Evolutionary conservation across 2,329 filamentous ascomycete species (phyloP), one percentile per base, ranked within the genome.

Genomic region (Acrodontium crateriforme): DNA sequence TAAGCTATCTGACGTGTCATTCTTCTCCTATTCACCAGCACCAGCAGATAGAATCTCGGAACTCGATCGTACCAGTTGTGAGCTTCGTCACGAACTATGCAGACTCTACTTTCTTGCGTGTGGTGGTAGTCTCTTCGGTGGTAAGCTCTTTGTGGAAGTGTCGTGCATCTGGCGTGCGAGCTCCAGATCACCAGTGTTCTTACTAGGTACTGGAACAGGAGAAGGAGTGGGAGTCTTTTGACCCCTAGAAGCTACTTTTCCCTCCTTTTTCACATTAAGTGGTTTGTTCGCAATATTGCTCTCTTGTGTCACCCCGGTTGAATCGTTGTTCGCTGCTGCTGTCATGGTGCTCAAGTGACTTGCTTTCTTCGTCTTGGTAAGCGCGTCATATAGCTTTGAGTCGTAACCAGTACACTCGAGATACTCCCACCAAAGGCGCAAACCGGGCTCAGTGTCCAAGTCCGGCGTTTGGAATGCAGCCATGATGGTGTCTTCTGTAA

Each of bases 401-500:
- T 59, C 55, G 42, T 52, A 64, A 9, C 46, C 44, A 3, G 55
- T 46, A 31, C 58, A 63, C 40, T 60, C 38, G 16, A 64, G 45
- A 27, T 63, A 64, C 43, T 64, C 59, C 55, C 56, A 62, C 54
- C 53, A 61, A 14, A 63, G 49, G 11, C 61, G 47, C 6, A 64
- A 42, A 5, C 58, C 58, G 1, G 53, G 52, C 8, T 50, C 46
- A 5, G 50, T 42, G 19, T 53, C 58, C 1, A 47, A 44, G 41
- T 63, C 59, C 18, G 53, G 48, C 40, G 52, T 41, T 8, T 48
- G 41, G 36, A 63, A 63, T 1, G 53, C 50, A 11, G 49, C 25
- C n/a, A 60, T 38, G 9, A 63, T 47, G 19, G 38, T 45, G 23
- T 57, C 49, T 29, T 47, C 42, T 24, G 45, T 53, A 12, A 62